Conservation (phyloP, 2,329 filamentous ascomycete species). For the Lachnellula arida region DNA sequence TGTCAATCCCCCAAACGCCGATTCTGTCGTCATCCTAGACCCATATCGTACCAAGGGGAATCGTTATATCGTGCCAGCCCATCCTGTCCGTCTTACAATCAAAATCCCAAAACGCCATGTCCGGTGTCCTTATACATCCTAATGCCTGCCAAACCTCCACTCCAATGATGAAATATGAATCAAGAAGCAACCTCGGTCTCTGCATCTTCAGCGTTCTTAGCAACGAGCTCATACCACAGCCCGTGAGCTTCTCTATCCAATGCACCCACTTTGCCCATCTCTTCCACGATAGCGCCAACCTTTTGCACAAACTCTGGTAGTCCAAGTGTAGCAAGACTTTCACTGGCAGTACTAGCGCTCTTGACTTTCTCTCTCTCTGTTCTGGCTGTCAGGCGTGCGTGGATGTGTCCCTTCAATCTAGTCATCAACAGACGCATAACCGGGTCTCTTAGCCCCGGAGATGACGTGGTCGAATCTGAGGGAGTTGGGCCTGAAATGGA, state of each 20-base stretch:
- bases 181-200: neutral
- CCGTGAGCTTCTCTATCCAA: conserved; percentile 67
- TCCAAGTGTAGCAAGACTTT: conserved; percentile 64
- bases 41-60: too few species aligned
- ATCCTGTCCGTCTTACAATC: too few species aligned
- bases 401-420: conserved; percentile 61
- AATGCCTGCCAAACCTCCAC: too few species aligned
- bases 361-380: conserved; percentile 67
- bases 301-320: conserved; percentile 69
- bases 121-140: too few species aligned
- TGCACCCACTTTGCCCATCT: conserved; percentile 57
- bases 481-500: conserved; percentile 7
- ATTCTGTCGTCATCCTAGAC: too few species aligned
- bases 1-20: too few species aligned
- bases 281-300: conserved; percentile 65
- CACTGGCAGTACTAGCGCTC: conserved; percentile 62
- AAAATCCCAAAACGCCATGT: too few species aligned
- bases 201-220: conserved; percentile 18
- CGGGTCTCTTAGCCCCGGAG: conserved; percentile 42
- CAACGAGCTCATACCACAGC: conserved; percentile 58
- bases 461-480: conserved; percentile 22
- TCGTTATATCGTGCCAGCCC: too few species aligned
- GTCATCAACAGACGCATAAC: conserved; percentile 63
- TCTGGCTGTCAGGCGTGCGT: conserved; percentile 58
- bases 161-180: too few species aligned